Base-by-base conservation (phyloP, 176 grass and related monocot species). In the Ampelocalamus luodianensis region DNA sequence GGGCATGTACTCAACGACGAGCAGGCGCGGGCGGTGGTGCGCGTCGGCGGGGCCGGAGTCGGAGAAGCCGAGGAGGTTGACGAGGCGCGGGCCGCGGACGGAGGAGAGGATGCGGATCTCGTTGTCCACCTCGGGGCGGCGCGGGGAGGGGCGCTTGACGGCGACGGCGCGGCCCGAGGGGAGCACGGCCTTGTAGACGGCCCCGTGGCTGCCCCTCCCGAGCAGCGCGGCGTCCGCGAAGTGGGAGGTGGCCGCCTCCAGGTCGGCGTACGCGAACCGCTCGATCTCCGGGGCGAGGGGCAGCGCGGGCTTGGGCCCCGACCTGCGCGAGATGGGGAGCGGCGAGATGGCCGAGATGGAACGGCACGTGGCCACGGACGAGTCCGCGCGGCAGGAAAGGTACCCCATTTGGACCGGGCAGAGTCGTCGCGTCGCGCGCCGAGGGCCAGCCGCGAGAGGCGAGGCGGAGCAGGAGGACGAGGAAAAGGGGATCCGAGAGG, bases 1-100 rank as follows among this genome's bases (percentile, higher is more conserved):
- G 66, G 97, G 93, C 97, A 99, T 99, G 81, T 92, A 96, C 86
- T 99, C 93, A 68, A 99, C 92, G 72, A 99, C 97, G 36, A 99
- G 85, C 0, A 94, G 80, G 74, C 88, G 84, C 29, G 87, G 39
- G 60, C 78, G 49, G 14, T 39, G 29, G 24, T 22, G 72, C 0
- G 43, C 61, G 46, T 77, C 62, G 54, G 18, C 54, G 15, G 92
- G 45, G 67, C 85, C 83, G 5, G 93, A 59, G 84, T 79, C 78
- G 53, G 93, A 90, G 79, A 88, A 99, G 71, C 96, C 96, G 68
- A 99, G 87, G 44, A 99, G 91, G 85, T 99, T 99, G 76, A 99
- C 96, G 46, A 99, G 86, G 13, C 96, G 87, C 22, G 91, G 91
- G 49, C 90, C 89, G 39, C 87, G 91, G 14, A 99, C 23, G 59